Evolutionary conservation across 2,329 filamentous ascomycete species (phyloP).

Genomic region (Mariannaea sp.): DNA sequence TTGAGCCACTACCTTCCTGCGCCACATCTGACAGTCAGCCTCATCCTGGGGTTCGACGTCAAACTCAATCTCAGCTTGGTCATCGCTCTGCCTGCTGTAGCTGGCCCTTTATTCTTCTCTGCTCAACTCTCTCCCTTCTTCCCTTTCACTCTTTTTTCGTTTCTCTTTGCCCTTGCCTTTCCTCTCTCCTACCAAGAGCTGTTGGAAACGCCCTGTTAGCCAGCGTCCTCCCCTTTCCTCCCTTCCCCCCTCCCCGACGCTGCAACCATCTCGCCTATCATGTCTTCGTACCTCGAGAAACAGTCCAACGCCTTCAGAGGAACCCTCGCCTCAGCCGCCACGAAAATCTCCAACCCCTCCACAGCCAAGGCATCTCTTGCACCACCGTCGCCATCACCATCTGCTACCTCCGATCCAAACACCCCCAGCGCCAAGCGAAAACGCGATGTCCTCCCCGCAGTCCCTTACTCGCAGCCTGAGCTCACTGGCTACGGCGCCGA

Average conservation of each 20-base stretch:
- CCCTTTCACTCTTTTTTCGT: conserved; percentile 18
- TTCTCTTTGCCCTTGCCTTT: background rate
- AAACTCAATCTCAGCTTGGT: conserved; percentile 24
- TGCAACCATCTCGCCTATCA: conserved; percentile 42
- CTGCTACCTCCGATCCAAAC: conserved; percentile 60
- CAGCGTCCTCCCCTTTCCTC: conserved; percentile 18
- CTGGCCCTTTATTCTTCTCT: background rate
- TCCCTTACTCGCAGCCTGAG: conserved; percentile 75
- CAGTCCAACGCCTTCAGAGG: conserved; percentile 67
- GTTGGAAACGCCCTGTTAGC: conserved; percentile 11
- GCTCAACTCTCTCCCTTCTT: conserved; percentile 19
- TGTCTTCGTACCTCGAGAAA: conserved; percentile 68
- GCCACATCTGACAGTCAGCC: conserved; percentile 25
- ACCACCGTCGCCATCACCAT: conserved; percentile 67
- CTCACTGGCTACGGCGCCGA: conserved; percentile 77
- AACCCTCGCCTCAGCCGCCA: conserved; percentile 65
- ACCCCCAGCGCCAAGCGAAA: conserved; percentile 69
- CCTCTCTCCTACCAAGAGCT: background rate
- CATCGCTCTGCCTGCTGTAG: conserved; percentile 6
- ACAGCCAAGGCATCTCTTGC: conserved; percentile 50
- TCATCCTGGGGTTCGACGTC: conserved; percentile 33
- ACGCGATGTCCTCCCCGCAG: conserved; percentile 57
- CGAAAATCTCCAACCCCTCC: conserved; percentile 61
- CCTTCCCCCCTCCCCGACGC: background rate
- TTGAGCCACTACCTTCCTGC: conserved; percentile 25